Percentiles rank a stretch among this genome's conserved stretches.
Conservation (phyloP, 192 early-diverging fungal species). For the Backusella macrospora region DNA sequence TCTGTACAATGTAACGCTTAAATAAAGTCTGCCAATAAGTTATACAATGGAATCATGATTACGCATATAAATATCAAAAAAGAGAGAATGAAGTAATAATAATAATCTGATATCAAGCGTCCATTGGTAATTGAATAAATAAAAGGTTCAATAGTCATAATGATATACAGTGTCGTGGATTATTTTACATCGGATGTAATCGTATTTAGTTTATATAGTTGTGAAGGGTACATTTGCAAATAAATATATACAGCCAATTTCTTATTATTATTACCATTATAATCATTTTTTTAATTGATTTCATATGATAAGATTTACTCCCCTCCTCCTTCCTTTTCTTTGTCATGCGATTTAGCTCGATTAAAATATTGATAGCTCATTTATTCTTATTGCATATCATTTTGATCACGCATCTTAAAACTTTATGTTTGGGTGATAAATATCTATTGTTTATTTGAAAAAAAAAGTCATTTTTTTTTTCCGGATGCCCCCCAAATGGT, state of each 20-base stretch:
- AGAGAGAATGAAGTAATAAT: neutral
- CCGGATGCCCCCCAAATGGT: too few species aligned
- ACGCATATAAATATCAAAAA: conserved; percentile 10
- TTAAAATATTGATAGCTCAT: too few species aligned
- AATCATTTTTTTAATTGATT: neutral
- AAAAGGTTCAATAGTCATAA: neutral
- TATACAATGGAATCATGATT: conserved; percentile 13
- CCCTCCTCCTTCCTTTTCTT: neutral
- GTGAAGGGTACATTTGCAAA: neutral
- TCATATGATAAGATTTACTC: conserved; percentile 3
- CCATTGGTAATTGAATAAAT: neutral
- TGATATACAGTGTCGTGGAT: neutral
- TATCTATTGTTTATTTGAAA: too few species aligned
- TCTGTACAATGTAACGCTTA: neutral
- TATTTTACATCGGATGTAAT: neutral
- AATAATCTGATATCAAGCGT: neutral
- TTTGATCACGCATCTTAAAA: too few species aligned
- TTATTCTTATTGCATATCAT: too few species aligned
- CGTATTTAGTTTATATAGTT: neutral
- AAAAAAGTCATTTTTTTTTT: too few species aligned
- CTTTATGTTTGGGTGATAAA: too few species aligned
- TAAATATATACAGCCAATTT: neutral
- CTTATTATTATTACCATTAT: neutral
- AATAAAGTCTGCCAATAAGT: neutral
- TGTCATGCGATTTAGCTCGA: too few species aligned